phyloP scores from a whole-genome alignment of 2,329 filamentous ascomycete genomes.

The Hymenoscyphus occultus region DNA sequence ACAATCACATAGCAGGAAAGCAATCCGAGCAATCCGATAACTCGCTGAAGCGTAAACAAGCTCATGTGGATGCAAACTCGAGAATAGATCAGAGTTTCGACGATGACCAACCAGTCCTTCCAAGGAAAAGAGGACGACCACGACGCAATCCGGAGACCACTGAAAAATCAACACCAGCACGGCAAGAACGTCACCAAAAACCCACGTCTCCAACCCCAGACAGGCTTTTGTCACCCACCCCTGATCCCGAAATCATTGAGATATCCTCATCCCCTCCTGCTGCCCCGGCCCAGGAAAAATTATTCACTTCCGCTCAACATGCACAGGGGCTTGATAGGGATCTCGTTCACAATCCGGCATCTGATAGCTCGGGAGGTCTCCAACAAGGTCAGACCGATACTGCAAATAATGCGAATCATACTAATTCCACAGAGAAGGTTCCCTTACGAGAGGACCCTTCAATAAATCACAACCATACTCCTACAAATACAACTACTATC shows the following conservation, averaged over 20 bases:
- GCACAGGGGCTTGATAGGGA: background rate
- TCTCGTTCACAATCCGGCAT: background rate
- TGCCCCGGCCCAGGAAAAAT: background rate
- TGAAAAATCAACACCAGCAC: background rate
- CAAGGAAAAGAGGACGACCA: background rate
- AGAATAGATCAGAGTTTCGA: background rate
- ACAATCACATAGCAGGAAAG: background rate
- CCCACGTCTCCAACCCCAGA: background rate
- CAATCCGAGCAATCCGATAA: background rate
- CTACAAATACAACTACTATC: background rate
- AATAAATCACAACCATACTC: background rate
- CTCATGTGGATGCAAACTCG: background rate
- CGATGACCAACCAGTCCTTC: background rate
- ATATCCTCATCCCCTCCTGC: conserved; percentile 2
- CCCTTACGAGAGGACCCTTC: background rate
- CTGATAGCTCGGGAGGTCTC: background rate
- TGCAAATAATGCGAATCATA: background rate
- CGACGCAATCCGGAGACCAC: background rate
- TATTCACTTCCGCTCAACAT: background rate
- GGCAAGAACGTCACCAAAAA: background rate
- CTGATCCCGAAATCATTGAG: conserved; percentile 2
- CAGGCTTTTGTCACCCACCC: background rate
- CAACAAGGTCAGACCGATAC: background rate
- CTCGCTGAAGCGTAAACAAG: conserved; percentile 14
- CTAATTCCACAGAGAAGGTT: background rate